Percentiles rank a stretch among this genome's conserved stretches.
phyloP scores from a whole-genome alignment of 345 rosid genomes.

The Aegle marmelos region DNA sequence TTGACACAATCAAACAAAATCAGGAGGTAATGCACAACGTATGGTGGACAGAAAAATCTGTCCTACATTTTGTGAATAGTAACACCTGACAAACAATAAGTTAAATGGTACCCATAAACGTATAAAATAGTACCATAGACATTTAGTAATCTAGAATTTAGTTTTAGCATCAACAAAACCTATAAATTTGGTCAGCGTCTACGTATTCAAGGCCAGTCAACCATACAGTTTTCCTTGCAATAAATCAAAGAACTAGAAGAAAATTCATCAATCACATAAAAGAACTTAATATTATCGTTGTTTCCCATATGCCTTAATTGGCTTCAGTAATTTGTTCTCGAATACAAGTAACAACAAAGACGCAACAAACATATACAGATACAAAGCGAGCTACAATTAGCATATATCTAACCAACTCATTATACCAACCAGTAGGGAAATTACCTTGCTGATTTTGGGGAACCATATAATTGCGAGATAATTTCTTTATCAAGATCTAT shows the following conservation, averaged over 20 bases:
- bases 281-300: neutral
- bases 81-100: neutral
- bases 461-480: constrained; percentile 40
- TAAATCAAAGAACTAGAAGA: neutral
- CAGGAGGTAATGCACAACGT: neutral
- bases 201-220: neutral
- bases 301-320: neutral
- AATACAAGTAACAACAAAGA: neutral
- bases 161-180: neutral
- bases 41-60: neutral
- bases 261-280: neutral
- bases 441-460: constrained; percentile 36
- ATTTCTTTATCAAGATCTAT: constrained; percentile 42
- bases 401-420: neutral
- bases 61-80: neutral
- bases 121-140: neutral
- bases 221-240: neutral
- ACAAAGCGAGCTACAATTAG: neutral
- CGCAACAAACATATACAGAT: neutral
- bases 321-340: neutral
- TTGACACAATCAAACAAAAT: neutral
- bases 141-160: neutral
- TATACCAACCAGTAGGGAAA: neutral
- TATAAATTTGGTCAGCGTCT: neutral
- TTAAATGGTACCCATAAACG: neutral